Evolutionary conservation across 768 basidiomycete species (phyloP).

Genomic region (Pholiota conissans): DNA sequence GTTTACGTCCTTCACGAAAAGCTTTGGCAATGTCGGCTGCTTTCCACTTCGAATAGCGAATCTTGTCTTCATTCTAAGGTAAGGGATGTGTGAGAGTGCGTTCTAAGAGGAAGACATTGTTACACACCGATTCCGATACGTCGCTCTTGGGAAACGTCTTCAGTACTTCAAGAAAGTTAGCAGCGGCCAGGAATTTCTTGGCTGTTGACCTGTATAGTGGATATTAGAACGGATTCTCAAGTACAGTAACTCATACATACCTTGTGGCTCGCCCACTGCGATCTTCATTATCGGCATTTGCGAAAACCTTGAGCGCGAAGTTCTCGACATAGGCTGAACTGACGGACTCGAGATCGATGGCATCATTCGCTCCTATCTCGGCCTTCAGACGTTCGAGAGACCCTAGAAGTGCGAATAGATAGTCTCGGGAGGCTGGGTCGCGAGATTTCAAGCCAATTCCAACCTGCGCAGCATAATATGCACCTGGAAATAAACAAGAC

Average conservation of each 20-base stretch:
- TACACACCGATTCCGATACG: conserved; percentile 56
- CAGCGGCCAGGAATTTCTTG: conserved; percentile 92
- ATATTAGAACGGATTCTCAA: conserved; percentile 8
- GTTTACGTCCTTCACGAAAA: conserved; percentile 88
- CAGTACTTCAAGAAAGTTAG: conserved; percentile 91
- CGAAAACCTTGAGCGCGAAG: conserved; percentile 91
- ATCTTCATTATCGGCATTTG: conserved; percentile 89
- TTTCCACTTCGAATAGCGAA: conserved; percentile 96
- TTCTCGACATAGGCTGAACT: conserved; percentile 92
- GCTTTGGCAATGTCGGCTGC: conserved; percentile 95
- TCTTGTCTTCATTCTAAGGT: conserved; percentile 84
- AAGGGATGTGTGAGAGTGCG: no score
- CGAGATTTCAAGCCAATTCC: conserved; percentile 78
- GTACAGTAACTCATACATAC: conserved; percentile 35
- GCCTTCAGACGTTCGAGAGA: conserved; percentile 80
- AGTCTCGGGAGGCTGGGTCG: conserved; percentile 58
- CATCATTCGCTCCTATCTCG: conserved; percentile 72
- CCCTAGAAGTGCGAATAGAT: conserved; percentile 74
- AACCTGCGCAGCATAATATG: conserved; percentile 88
- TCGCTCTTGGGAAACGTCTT: conserved; percentile 67
- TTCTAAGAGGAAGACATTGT: no score
- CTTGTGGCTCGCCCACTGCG: conserved; percentile 73
- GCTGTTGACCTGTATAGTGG: conserved; percentile 68
- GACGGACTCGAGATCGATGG: conserved; percentile 78
- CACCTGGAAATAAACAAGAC: conserved; percentile 48